Evolutionary conservation across 2,329 filamentous ascomycete genomes (phyloP), one percentile per base, ranked within the genome.

Genomic region (Penicillium sp.): DNA sequence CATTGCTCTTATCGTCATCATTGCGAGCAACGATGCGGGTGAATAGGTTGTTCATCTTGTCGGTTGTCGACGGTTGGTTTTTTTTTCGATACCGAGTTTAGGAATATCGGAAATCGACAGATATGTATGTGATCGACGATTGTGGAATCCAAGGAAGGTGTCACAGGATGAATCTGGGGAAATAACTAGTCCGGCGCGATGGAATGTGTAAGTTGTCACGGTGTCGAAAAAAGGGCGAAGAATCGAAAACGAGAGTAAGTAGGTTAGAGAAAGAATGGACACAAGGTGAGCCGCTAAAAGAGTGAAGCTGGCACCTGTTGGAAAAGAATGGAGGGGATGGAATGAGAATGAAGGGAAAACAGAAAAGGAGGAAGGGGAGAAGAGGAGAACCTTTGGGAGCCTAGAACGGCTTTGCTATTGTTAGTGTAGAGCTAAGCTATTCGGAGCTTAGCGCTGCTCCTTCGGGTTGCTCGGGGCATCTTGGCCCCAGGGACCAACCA

Each of bases 261-360:
- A 55, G 57, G 54, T 56, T 60, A 59, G 56, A 43, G 68, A 79
- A 78, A 63, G 77, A 80, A 73, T 67, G 78, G 75, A 80, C 70
- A 69, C 81, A 74, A 55, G 41, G 53, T 55, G 74, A 75, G 73
- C 80, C 82, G 81, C 82, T 84, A 73, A 86, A 84, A 76, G 83
- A 86, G 80, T 85, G 83, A 84, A 85, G 82, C 82, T 78, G 80
- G 73, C 72, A 77, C 77, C 73, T 75, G 76, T 77, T 57, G 57
- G 60, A 60, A 60, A 65, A 59, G 59, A 62, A 65, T 63, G 63
- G 60, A 60, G 61, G 61, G 44, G 61, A 50, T 31, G 38, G n/a
- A 38, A 22, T 35, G 61, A 62, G 61, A 61, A 63, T 66, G 59
- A 59, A 63, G 61, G 62, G 60, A 63, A 67, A 66, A 65, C 53